Percentiles rank a stretch among this genome's conserved stretches.
Conservation (phyloP, 495 filamentous ascomycete species). For the Haplographium delicatum region DNA sequence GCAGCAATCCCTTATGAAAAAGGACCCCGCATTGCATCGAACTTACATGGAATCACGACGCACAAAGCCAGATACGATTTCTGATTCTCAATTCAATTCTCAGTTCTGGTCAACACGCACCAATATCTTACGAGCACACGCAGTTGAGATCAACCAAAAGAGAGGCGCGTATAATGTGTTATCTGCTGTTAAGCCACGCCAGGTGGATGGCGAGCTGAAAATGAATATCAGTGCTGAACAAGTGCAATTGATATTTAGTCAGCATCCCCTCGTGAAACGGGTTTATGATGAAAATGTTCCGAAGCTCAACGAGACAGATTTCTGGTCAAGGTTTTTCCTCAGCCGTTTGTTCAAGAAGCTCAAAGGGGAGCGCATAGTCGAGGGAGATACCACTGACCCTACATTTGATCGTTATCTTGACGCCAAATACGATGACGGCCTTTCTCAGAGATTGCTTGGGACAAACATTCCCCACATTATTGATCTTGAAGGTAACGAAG, state of each 20-base stretch:
- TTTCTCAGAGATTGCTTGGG: slow-evolving; percentile 44
- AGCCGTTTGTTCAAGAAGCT: slow-evolving; percentile 86
- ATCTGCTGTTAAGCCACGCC: slow-evolving; percentile 77
- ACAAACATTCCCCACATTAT: slow-evolving; percentile 79
- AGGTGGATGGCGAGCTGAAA: slow-evolving; percentile 69
- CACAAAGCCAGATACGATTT: slow-evolving; percentile 76
- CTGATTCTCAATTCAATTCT: slow-evolving; percentile 67
- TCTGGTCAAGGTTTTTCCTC: slow-evolving; percentile 91
- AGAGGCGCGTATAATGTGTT: slow-evolving; percentile 89
- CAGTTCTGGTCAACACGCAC: slow-evolving; percentile 92
- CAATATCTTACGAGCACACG: slow-evolving; percentile 81
- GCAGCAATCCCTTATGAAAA: slow-evolving; percentile 79
- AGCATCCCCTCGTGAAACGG: slow-evolving; percentile 84
- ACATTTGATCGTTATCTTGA: slow-evolving; percentile 82
- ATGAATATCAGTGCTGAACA: slow-evolving; percentile 88
- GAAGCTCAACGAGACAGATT: slow-evolving; percentile 68
- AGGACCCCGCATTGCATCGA: slow-evolving; percentile 62
- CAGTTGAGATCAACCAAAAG: slow-evolving; percentile 79
- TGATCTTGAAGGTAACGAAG: slow-evolving; percentile 89
- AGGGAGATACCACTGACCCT: slow-evolving; percentile 64
- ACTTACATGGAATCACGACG: slow-evolving; percentile 76
- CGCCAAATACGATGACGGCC: slow-evolving; percentile 52
- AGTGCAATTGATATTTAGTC: slow-evolving; percentile 84
- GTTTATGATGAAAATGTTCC: slow-evolving; percentile 95
- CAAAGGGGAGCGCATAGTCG: slow-evolving; percentile 77